Evolutionary conservation across 2,329 filamentous ascomycete species (phyloP).

Genomic region (Monosporascus sp.): DNA sequence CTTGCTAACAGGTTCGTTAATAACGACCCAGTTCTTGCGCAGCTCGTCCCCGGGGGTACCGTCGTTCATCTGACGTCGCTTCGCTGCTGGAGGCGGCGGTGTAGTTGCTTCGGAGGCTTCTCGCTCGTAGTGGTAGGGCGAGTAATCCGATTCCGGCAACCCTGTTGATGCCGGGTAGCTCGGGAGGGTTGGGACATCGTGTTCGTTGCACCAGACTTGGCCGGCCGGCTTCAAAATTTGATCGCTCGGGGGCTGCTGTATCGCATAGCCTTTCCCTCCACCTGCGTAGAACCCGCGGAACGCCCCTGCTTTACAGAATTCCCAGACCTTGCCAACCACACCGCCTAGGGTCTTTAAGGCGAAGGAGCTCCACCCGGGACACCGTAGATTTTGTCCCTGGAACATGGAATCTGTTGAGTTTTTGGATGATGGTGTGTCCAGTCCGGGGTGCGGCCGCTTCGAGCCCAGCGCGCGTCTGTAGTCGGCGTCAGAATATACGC

Average conservation of each 20-base stretch:
- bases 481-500: constrained; percentile 52
- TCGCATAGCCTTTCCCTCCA: constrained; percentile 66
- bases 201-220: constrained; percentile 23
- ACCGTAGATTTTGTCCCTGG: constrained; percentile 15
- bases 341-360: constrained; percentile 60
- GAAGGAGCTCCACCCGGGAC: constrained; percentile 50
- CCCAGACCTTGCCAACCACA: constrained; percentile 73
- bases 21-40: constrained; percentile 67
- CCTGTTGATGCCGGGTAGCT: constrained; percentile 19
- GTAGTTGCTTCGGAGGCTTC: constrained; percentile 34
- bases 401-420: constrained; percentile 15
- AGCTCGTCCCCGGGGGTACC: constrained; percentile 48
- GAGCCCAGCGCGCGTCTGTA: constrained; percentile 50
- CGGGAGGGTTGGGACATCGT: constrained; percentile 22
- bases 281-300: constrained; percentile 87
- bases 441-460: constrained; percentile 34
- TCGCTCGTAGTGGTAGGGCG: constrained; percentile 26
- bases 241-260: constrained; percentile 30
- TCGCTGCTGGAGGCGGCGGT: constrained; percentile 40
- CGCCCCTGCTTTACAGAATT: constrained; percentile 70
- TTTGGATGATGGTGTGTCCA: constrained; percentile 28
- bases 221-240: constrained; percentile 11
- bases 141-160: constrained; percentile 30
- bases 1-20: constrained; percentile 38
- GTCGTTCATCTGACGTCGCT: constrained; percentile 49